Conservation (phyloP, 2,329 filamentous ascomycete genomes). For the Aureobasidium sp. region DNA sequence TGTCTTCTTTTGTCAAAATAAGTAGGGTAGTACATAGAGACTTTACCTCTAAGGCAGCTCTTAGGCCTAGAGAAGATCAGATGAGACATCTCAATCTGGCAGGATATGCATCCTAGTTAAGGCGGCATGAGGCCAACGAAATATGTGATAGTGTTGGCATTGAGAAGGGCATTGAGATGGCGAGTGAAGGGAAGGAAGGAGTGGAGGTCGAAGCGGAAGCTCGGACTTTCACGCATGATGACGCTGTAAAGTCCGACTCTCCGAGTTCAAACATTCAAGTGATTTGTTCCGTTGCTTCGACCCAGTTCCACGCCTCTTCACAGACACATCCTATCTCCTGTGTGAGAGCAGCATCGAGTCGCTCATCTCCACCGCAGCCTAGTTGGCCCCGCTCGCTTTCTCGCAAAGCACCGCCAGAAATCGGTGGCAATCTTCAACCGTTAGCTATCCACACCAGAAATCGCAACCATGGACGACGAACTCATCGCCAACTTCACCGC, state of each 20-base stretch:
- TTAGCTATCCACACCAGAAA: not conserved
- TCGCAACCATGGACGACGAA: constrained; percentile 40
- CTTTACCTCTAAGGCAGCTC: no score
- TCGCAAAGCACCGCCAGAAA: not conserved
- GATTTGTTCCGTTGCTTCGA: constrained; percentile 6
- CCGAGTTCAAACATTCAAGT: constrained; percentile 3
- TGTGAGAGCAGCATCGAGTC: not conserved
- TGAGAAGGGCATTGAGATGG: no score
- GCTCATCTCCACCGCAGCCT: not conserved
- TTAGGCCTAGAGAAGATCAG: no score
- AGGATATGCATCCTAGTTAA: no score
- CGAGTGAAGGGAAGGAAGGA: no score
- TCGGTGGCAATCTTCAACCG: constrained; percentile 7
- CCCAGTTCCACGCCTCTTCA: constrained; percentile 4
- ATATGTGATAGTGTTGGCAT: no score
- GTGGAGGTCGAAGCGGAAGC: no score
- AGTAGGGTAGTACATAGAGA: no score
- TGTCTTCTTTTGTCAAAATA: no score
- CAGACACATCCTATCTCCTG: not conserved
- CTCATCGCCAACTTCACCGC: constrained; percentile 67
- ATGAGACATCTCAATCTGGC: no score
- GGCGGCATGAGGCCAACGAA: no score
- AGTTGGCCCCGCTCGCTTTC: not conserved
- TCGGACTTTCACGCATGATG: constrained; percentile 5
- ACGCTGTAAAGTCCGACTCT: not conserved